phyloP scores from a whole-genome alignment of 768 basidiomycete species.

The Lactifluus hygrophoroides region DNA sequence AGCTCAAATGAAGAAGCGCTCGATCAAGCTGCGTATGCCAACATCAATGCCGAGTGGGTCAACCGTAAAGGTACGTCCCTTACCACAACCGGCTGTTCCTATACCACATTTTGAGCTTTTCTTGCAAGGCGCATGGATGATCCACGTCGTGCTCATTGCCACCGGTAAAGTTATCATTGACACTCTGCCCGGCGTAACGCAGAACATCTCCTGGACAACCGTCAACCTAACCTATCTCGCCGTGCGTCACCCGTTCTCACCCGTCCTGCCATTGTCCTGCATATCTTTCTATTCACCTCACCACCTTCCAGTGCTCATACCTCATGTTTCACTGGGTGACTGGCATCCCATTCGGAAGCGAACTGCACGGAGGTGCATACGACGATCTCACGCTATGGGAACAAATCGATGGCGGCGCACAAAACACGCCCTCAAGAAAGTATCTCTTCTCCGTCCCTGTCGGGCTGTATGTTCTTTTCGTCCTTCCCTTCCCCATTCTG shows the following conservation, averaged over 20 bases:
- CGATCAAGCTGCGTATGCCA: constrained; percentile 73
- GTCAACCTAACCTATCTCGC: constrained; percentile 87
- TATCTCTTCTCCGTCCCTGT: constrained; percentile 91
- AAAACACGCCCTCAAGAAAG: constrained; percentile 97
- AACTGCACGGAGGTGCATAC: constrained; percentile 85
- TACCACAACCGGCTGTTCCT: background rate
- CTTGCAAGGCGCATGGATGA: constrained; percentile 99
- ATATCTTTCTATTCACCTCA: background rate
- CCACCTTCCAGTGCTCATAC: constrained; percentile 45
- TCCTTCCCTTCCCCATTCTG: background rate
- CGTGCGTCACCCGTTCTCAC: constrained; percentile 42
- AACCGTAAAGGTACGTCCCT: constrained; percentile 72
- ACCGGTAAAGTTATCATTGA: constrained; percentile 89
- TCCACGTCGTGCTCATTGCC: constrained; percentile 89
- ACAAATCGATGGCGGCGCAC: constrained; percentile 97
- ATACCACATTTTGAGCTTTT: background rate
- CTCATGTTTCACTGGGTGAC: constrained; percentile 99
- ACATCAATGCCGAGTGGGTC: constrained; percentile 90
- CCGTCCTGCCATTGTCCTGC: background rate
- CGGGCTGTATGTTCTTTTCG: constrained; percentile 57
- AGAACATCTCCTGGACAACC: constrained; percentile 91
- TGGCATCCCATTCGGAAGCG: constrained; percentile 89
- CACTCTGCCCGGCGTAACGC: constrained; percentile 88
- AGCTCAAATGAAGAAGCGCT: constrained; percentile 65
- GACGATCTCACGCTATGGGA: constrained; percentile 99